These are phyloP conservation scores for Trichoderma aggressivum DNA, from an alignment of 2,329 filamentous ascomycete species.

Conservation along the genomic window DNA sequence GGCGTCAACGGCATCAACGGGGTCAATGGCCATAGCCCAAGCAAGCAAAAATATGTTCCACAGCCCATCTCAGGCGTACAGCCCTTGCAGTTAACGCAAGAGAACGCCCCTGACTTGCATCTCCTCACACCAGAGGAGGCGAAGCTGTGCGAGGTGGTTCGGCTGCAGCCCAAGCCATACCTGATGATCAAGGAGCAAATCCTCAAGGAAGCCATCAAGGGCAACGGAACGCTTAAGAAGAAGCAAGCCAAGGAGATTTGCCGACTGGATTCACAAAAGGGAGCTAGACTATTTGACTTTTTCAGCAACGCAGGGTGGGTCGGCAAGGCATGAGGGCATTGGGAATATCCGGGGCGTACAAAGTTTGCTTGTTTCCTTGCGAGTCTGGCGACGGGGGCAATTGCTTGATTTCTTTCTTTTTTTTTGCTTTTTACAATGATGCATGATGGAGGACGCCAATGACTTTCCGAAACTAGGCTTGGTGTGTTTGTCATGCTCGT, in stretches of 20 bases:
- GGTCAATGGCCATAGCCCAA: conserved; percentile 35
- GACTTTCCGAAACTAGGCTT: background rate
- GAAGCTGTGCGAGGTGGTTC: conserved; percentile 79
- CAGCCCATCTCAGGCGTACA: conserved; percentile 59
- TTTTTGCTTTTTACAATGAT: background rate
- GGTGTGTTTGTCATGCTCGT: background rate
- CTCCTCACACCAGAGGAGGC: conserved; percentile 79
- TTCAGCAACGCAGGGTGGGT: conserved; percentile 93
- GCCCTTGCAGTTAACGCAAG: conserved; percentile 66
- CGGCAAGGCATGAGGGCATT: conserved; percentile 63
- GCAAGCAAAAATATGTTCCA: conserved; percentile 50
- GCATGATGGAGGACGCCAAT: background rate
- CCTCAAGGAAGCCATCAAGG: conserved; percentile 85
- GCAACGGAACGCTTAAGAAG: conserved; percentile 85
- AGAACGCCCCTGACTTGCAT: conserved; percentile 78
- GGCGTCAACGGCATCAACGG: conserved; percentile 47
- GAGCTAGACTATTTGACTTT: conserved; percentile 86
- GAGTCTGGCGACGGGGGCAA: background rate
- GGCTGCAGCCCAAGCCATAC: conserved; percentile 91
- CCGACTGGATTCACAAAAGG: conserved; percentile 78
- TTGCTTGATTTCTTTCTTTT: background rate
- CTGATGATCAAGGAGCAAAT: conserved; percentile 90
- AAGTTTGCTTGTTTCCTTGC: background rate
- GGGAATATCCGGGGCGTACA: background rate
- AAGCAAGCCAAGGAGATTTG: conserved; percentile 88